Conservation (phyloP, 257 asterid genomes). For the Lycium barbarum region DNA sequence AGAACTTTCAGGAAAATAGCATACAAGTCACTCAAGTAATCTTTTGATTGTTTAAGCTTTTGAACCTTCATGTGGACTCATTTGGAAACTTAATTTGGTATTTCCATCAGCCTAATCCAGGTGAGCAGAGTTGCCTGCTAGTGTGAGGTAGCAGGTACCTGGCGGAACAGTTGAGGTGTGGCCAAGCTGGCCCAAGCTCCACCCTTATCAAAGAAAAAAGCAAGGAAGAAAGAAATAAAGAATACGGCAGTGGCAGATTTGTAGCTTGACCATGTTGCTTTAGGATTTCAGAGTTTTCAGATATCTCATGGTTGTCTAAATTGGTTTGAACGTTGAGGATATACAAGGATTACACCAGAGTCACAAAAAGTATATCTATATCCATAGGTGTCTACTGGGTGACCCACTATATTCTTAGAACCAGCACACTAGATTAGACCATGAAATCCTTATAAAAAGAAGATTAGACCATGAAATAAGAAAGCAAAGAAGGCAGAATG, state of each 20-base stretch:
- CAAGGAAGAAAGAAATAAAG: too few species aligned
- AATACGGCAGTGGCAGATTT: background rate
- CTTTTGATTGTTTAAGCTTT: background rate
- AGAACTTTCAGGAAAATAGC: background rate
- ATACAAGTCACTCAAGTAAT: background rate
- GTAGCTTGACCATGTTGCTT: background rate
- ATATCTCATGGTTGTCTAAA: background rate
- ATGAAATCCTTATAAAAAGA: background rate
- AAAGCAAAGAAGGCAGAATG: background rate
- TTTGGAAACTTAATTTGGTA: background rate
- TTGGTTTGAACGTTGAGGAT: background rate
- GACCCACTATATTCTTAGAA: background rate
- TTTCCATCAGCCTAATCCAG: background rate
- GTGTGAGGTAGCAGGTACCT: too few species aligned
- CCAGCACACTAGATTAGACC: background rate
- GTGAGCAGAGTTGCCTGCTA: too few species aligned
- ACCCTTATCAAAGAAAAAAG: too few species aligned
- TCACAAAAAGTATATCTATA: background rate
- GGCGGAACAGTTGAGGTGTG: too few species aligned
- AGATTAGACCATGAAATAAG: slow-evolving; percentile 7
- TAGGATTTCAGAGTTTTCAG: background rate
- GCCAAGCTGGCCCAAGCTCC: too few species aligned
- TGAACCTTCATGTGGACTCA: background rate
- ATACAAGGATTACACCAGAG: background rate
- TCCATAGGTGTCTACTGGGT: background rate